Base-by-base conservation (phyloP, 2,329 filamentous ascomycete species). In the Exophiala phaeomuriformis region DNA sequence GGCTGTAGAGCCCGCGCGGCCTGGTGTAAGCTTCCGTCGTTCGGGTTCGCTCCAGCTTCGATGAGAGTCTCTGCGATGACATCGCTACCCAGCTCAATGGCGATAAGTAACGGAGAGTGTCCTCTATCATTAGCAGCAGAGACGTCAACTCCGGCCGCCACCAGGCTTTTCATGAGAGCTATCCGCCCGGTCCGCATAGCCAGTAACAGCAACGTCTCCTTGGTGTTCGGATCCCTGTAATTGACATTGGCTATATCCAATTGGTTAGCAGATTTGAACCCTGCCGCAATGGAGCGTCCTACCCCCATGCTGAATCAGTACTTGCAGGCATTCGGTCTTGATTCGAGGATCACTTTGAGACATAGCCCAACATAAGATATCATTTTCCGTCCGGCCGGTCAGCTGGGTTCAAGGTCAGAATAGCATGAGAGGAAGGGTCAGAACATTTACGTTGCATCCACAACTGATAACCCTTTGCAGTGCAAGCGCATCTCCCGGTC, bases 11-110 rank as follows among this genome's bases (percentile, higher is more conserved):
- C 75, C 8, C 79, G 72, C 0, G 82, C 78, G 2, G 82, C 80
- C 55, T 84, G 82, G 61, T 86, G 83, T 2, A 87, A 71, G 1
- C 81, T 85, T 0, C 83, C 82, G 55, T 87, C 83, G 53, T 86
- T 81, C 40, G 72, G 74, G 1, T 77, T 75, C 1, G 80, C 78
- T 19, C 79, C 77, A 0, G 78, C 76, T 0, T 75, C 44, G 35
- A 47, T 32, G 19, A 47, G 31, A 9, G 5, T 7, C 27, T 32
- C 8, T n/a, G 27, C 44, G 19, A 30, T 30, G 9, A 27, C 44
- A 12, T 9, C 9, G 31, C 35, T 35, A n/a, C 44, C 44, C 31
- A 47, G 10, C 19, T 47, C 44, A 31, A 29, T 47, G 29, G 44
- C 44, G 27, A 35, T 6, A 7, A 29, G 31, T 31, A 47, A 35